These are phyloP conservation scores for Boletus sensibilis DNA, from an alignment of 768 basidiomycete genomes.

Conservation along the genomic window DNA sequence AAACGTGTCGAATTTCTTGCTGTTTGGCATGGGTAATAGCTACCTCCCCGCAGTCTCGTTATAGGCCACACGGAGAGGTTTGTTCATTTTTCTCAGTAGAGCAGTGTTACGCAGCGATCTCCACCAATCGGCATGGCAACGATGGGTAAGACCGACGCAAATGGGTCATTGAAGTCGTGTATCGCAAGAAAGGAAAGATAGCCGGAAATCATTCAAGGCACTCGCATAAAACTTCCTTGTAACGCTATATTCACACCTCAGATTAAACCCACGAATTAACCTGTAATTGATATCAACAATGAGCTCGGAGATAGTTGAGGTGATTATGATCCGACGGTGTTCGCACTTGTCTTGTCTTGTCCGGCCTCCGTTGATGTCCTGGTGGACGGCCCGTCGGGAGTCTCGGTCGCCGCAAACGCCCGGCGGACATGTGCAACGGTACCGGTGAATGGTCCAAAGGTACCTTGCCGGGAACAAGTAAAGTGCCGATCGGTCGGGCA, in stretches of 20 bases:
- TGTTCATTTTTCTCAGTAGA: background rate
- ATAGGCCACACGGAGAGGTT: background rate
- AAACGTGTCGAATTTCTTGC: background rate
- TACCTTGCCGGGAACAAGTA: background rate
- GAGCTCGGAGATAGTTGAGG: background rate
- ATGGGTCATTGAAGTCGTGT: background rate
- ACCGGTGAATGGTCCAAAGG: background rate
- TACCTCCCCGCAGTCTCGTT: too few relatives aligned
- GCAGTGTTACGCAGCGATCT: background rate
- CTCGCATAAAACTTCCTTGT: background rate
- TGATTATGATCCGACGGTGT: background rate
- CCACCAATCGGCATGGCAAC: conserved; percentile 1
- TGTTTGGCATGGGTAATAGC: background rate
- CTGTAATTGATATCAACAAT: background rate
- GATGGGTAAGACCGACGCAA: background rate
- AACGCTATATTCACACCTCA: background rate
- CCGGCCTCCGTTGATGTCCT: too few relatives aligned
- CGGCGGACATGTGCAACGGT: background rate
- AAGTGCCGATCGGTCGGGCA: background rate
- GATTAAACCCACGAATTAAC: background rate
- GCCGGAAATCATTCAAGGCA: background rate
- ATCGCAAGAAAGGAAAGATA: background rate
- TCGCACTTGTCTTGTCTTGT: background rate
- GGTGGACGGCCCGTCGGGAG: background rate
- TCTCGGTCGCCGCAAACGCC: background rate